Base-by-base conservation (phyloP, 441 rosid species). In the Gossypium gossypioides region DNA sequence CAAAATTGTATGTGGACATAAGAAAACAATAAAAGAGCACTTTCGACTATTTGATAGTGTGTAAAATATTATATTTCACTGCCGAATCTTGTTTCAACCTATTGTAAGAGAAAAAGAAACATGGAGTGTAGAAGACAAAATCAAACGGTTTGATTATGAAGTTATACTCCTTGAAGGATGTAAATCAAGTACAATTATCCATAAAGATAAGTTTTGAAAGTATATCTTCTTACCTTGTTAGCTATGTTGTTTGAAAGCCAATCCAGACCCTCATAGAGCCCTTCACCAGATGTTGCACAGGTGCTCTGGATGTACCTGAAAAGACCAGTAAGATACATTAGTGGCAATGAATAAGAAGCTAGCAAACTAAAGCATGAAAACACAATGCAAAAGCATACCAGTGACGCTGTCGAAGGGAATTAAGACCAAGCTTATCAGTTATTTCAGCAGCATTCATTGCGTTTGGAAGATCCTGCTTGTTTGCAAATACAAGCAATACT, bases 271-370 rank as follows among this genome's bases (percentile, higher is more conserved):
- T 87, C 88, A 13, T 87, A 83, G 55, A 87, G 88, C 21, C 91
- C 91, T 79, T 87, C 88, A 40, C 90, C 90, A 18, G 90, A 86
- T 44, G 88, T 86, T 25, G 90, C 89, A 72, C 90, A 86, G 63
- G 90, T 86, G 72, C 88, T 84, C 86, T 91, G 96, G 76, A 91
- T 91, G 78, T 86, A 91, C 97, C 97, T 91, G 84, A 57, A 76
- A 55, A 10, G 51, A 24, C 42, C 59, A 68, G 2, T 25, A 52
- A 54, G 69, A 40, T 32, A 24, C 10, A 67, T 78, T 19, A 65
- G 68, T 24, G 18, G 8, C 66, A 66, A 25, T 22, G 73, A 8
- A 48, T 16, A 32, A 29, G 22, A 15, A 67, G n/a, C 16, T 18
- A 7, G 15, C 63, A 51, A 77, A 24, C 1, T 5, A 24, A 0